Base-by-base conservation (phyloP, 768 basidiomycete genomes). In the Termitomyces sp. region DNA sequence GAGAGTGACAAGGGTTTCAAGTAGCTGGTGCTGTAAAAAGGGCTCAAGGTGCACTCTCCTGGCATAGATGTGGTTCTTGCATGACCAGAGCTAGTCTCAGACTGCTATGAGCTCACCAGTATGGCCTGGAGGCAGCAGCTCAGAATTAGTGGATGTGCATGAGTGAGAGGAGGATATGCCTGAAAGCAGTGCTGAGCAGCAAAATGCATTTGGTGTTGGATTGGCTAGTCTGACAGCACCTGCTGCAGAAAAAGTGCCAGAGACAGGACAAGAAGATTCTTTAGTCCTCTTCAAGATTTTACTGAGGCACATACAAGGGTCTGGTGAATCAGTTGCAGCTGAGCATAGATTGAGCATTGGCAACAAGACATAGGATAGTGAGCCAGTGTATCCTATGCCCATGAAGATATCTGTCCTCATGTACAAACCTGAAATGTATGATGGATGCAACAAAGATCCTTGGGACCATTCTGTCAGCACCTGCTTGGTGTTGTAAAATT, bases 211-310 rank as follows among this genome's bases (percentile, higher is more conserved):
- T 21, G 76, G 75, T 40, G 78, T 73, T 32, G 73, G 72, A 61
- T 71, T 79, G 10, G 66, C 63, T 32, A 70, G 76, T 54, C 80
- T 68, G 9, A 74, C 52, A 56, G 66, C 57, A 57, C 64, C 58
- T 62, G 58, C 64, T 40, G 64, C 59, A 23, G 72, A 72, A 61
- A 74, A 76, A 0, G 75, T 67, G 11, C 74, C 74, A 0, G 83
- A 79, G 6, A 71, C 69, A 0, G 89, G 89, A 29, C 89, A 82
- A 0, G 87, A 75, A 19, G 87, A 73, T 32, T 87, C 83, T 70
- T 93, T 91, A 1, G 88, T 90, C 45, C 78, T 81, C 67, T 93
- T 91, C 3, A 89, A 82, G 58, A 93, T 93, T 2, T 82, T 86
- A 65, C 90, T 92, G 19, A 92, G 76, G 10, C 83, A 80, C 44